Evolutionary conservation across 2,329 filamentous ascomycete species (phyloP), one percentile per base, ranked within the genome.

Genomic region (Coniochaeta hoffmannii): DNA sequence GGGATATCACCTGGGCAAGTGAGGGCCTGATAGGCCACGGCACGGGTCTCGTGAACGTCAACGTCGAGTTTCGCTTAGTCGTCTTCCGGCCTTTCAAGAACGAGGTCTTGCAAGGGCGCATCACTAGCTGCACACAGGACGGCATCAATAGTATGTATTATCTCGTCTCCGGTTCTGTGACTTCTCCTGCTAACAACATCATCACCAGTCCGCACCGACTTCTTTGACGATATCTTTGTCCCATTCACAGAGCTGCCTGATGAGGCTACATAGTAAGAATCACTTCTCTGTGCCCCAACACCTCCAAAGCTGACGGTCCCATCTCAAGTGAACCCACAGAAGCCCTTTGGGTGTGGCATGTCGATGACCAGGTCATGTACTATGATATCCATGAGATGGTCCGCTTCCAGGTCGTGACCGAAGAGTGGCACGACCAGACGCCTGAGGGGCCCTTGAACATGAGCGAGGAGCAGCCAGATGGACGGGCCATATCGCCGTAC

Each of bases 61-160:
- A 97, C 68, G 89, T 96, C 52, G 91, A 96, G 68, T 99, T 97
- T 66, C 88, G 91, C 22, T 79, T 99, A 66, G 80, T 97, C 17
- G 91, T 99, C 30, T 99, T 97, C 70, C 86, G 94, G 24, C 94
- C 94, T 0, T 97, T 97, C 76, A 96, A 96, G 68, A 90, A 90
- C 50, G 94, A 99, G 69, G 90, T 97, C 57, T 80, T 99, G 65
- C 78, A 89, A 46, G 94, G 89, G 15, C 87, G 85, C 61, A 97
- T 99, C 70, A 86, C 86, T 60, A 86, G 84, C 61, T 86, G 86
- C 34, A 87, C 81, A 1, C 78, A 85, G 8, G 76, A 85, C 1
- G 91, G 89, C 35, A 90, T 95, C 64, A 83, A 85, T 64, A 78
- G 85, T 87, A 71, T 57, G 78, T 59, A 22, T 61, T 9, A 31